Evolutionary conservation across 2,329 filamentous ascomycete genomes (phyloP).

Genomic region (Geosmithia flava): DNA sequence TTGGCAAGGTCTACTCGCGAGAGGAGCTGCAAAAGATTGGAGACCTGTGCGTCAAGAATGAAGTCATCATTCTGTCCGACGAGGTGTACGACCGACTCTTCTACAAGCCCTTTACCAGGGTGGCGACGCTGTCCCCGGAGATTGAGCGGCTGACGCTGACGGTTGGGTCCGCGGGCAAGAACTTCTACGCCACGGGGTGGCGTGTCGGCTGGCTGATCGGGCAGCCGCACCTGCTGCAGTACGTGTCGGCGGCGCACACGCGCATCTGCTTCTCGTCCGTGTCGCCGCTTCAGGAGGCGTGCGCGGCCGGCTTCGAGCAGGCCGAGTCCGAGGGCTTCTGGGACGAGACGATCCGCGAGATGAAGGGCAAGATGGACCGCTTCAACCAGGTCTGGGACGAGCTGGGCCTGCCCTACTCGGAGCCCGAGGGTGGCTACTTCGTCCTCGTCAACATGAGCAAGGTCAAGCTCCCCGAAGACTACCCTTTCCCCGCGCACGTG

Average conservation of each 20-base stretch:
- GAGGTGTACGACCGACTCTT: constrained; percentile 92
- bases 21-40: constrained; percentile 77
- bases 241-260: constrained; percentile 86
- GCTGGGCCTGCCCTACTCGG: constrained; percentile 67
- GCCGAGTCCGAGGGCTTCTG: constrained; percentile 81
- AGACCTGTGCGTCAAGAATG: constrained; percentile 79
- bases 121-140: constrained; percentile 83
- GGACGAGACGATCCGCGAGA: constrained; percentile 70
- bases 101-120: constrained; percentile 89
- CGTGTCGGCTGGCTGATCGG: constrained; percentile 93
- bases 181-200: constrained; percentile 97
- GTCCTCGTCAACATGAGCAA: constrained; percentile 88
- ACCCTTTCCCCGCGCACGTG: constrained; percentile 83
- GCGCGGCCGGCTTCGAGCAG: constrained; percentile 86
- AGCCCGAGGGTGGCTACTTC: constrained; percentile 96
- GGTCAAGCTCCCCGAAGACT: constrained; percentile 71
- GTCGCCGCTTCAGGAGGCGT: constrained; percentile 86
- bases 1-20: constrained; percentile 87
- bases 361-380: constrained; percentile 76
- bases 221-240: constrained; percentile 75
- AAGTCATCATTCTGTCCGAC: constrained; percentile 86
- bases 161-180: constrained; percentile 92
- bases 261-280: constrained; percentile 94
- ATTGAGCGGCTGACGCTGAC: constrained; percentile 81
- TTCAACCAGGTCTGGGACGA: constrained; percentile 78